phyloP scores from a whole-genome alignment of 305 asterid species.

The Euphrasia arctica region DNA sequence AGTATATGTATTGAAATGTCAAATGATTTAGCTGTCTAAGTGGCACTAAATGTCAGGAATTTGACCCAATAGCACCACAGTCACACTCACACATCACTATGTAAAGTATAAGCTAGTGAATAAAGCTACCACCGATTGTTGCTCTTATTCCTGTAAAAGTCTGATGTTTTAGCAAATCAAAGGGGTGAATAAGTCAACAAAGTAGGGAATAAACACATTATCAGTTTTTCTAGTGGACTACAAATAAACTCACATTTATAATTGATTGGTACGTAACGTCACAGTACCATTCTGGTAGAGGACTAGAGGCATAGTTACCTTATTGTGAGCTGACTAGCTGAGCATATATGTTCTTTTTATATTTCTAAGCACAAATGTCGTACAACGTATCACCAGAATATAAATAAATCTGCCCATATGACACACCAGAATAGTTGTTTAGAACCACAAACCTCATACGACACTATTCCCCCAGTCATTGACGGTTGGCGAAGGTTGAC shows the following conservation, averaged over 20 bases:
- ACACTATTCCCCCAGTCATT: conserved; percentile 45
- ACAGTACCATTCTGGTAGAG: not conserved
- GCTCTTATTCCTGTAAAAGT: not conserved
- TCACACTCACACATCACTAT: not conserved
- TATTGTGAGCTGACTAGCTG: not conserved
- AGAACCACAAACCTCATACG: conserved; percentile 42
- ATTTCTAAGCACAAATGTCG: not conserved
- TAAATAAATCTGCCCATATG: not conserved
- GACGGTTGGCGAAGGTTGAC: conserved; percentile 58
- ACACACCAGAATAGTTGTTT: conserved; percentile 11
- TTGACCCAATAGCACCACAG: not conserved
- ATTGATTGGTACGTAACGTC: not conserved
- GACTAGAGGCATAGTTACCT: not conserved
- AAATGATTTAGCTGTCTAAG: conserved; percentile 10
- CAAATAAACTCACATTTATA: conserved; percentile 1
- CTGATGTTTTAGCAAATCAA: not conserved
- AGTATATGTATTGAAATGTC: not conserved
- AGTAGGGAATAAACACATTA: conserved; percentile 4
- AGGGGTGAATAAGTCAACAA: conserved; percentile 6
- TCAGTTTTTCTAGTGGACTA: not conserved
- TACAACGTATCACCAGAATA: conserved; percentile 1
- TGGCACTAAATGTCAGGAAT: not conserved
- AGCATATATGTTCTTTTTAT: not conserved
- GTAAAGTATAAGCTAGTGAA: conserved; percentile 1
- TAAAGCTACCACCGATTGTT: not conserved